phyloP scores from a whole-genome alignment of 2,329 filamentous ascomycete species.

The Fusarium algeriense region DNA sequence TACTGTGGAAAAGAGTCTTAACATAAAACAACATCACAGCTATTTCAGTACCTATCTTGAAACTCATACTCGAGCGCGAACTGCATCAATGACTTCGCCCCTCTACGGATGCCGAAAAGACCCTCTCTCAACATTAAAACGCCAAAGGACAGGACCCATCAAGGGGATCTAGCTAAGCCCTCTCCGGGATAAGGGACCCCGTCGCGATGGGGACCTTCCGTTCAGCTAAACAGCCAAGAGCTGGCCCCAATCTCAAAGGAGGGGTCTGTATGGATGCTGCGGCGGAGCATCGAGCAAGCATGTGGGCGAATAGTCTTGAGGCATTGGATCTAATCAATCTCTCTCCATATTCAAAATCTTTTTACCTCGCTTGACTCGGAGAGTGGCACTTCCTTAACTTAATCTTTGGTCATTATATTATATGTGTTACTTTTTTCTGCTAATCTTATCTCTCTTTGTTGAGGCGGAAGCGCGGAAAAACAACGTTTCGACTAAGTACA shows the following conservation, averaged over 20 bases:
- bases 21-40: slow-evolving; percentile 2
- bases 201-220: slow-evolving; percentile 8
- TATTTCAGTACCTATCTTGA: not conserved
- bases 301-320: slow-evolving; percentile 30
- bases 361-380: slow-evolving; percentile 12
- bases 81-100: slow-evolving; percentile 6
- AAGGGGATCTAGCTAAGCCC: slow-evolving; percentile 21
- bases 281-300: slow-evolving; percentile 22
- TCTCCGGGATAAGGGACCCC: slow-evolving; percentile 1
- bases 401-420: not conserved
- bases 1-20: not conserved
- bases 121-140: slow-evolving; percentile 4
- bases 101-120: slow-evolving; percentile 9
- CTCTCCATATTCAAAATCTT: not conserved
- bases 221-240: slow-evolving; percentile 13
- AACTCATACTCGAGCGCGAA: slow-evolving; percentile 5
- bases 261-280: slow-evolving; percentile 10
- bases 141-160: slow-evolving; percentile 14
- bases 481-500: slow-evolving; percentile 26
- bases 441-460: slow-evolving; percentile 18
- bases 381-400: not conserved
- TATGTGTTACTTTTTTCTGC: not conserved
- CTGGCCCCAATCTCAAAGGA: not conserved
- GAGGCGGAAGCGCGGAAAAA: slow-evolving; percentile 25
- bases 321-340: slow-evolving; percentile 44